Conservation (phyloP, 2,329 filamentous ascomycete species). For the Daldinia eschscholtzii region DNA sequence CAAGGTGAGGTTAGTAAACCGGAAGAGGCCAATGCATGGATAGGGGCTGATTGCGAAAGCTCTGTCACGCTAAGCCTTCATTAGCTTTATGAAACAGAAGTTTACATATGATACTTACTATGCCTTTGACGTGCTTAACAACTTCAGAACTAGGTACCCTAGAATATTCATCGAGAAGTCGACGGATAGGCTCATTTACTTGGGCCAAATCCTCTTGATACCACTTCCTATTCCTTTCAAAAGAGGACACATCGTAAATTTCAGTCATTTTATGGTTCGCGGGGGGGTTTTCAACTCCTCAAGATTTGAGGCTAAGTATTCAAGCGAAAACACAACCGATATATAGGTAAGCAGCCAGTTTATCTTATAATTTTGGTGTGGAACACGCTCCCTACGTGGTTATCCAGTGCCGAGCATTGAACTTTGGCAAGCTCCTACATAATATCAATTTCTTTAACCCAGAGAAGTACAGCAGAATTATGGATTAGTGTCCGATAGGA, state of each 20-base stretch:
- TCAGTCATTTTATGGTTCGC: slow-evolving; percentile 30
- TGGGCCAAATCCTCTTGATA: slow-evolving; percentile 40
- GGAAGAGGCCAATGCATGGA: slow-evolving; percentile 42
- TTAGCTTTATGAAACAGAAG: background rate
- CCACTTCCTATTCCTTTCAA: slow-evolving; percentile 39
- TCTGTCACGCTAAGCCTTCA: slow-evolving; percentile 34
- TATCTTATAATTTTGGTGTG: background rate
- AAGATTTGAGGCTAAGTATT: background rate
- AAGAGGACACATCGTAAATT: slow-evolving; percentile 33
- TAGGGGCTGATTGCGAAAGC: slow-evolving; percentile 41
- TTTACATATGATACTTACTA: slow-evolving; percentile 33
- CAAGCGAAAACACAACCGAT: background rate
- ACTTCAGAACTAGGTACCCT: slow-evolving; percentile 37
- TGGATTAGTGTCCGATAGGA: background rate
- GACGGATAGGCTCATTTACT: slow-evolving; percentile 40
- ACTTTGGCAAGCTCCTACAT: too few species aligned
- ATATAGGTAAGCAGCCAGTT: background rate
- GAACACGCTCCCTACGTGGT: background rate
- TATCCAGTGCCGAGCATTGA: background rate
- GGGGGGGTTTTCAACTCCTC: background rate
- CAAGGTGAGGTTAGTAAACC: slow-evolving; percentile 42
- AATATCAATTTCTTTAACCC: too few species aligned
- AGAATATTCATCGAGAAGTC: slow-evolving; percentile 44
- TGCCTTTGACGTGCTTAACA: slow-evolving; percentile 39
- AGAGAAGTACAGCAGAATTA: too few species aligned